These are phyloP conservation scores for Cyberlindnera japonica DNA, from an alignment of 805 yeast genomes.

Conservation along the genomic window DNA sequence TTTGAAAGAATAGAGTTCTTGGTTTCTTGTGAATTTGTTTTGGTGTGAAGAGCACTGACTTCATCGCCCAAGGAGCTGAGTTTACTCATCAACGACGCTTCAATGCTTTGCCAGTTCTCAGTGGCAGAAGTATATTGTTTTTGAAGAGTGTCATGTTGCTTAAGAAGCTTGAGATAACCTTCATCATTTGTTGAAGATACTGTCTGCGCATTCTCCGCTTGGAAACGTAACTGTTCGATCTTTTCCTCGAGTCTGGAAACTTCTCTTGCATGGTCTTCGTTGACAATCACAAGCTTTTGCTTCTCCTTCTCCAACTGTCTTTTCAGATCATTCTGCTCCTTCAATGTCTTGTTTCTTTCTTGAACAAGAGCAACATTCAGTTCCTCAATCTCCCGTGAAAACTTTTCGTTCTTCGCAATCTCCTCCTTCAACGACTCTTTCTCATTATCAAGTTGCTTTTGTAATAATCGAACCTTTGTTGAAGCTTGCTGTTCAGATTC, in stretches of 20 bases:
- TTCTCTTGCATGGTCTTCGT: slow-evolving; percentile 36
- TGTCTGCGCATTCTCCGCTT: slow-evolving; percentile 46
- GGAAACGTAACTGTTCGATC: slow-evolving; percentile 63
- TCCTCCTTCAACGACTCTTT: slow-evolving; percentile 23
- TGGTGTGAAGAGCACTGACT: slow-evolving; percentile 34
- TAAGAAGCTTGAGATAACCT: slow-evolving; percentile 39
- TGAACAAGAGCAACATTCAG: slow-evolving; percentile 23
- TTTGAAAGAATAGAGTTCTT: slow-evolving; percentile 29
- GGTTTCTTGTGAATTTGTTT: slow-evolving; percentile 23
- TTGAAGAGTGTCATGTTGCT: slow-evolving; percentile 55
- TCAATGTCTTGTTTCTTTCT: slow-evolving; percentile 21
- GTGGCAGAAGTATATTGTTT: slow-evolving; percentile 71
- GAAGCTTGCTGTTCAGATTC: slow-evolving; percentile 26
- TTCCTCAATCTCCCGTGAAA: slow-evolving; percentile 25
- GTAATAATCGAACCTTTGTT: slow-evolving; percentile 22
- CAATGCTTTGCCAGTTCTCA: slow-evolving; percentile 81
- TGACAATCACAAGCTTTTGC: slow-evolving; percentile 23
- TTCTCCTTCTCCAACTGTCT: slow-evolving; percentile 34
- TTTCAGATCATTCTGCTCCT: slow-evolving; percentile 31
- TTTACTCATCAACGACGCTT: slow-evolving; percentile 53
- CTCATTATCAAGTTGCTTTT: slow-evolving; percentile 19
- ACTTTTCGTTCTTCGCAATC: slow-evolving; percentile 20
- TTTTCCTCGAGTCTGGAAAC: slow-evolving; percentile 60
- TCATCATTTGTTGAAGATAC: slow-evolving; percentile 30
- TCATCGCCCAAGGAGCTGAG: slow-evolving; percentile 44